These are phyloP conservation scores for Plasmodium yoelii DNA, from an alignment of 169 alveolate species.

Conservation along the genomic window DNA sequence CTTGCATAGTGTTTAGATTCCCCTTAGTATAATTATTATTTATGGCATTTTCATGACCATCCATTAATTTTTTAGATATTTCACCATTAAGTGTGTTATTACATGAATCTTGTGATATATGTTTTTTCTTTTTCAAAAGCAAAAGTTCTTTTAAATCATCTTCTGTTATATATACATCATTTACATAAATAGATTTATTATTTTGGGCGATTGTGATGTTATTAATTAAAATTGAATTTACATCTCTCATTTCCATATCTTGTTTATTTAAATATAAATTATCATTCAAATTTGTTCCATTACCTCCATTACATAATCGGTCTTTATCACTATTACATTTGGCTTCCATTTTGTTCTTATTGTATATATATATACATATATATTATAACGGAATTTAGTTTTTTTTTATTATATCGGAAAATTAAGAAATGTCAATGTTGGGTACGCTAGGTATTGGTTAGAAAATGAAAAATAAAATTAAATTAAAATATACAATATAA, in stretches of 20 bases:
- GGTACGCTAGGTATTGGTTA: no score
- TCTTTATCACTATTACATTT: neutral
- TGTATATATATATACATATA: no score
- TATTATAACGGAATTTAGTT: no score
- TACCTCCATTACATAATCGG: neutral
- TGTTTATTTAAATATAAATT: neutral
- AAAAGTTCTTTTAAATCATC: slow-evolving; percentile 27
- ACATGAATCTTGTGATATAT: neutral
- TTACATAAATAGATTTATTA: slow-evolving; percentile 19
- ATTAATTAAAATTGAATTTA: slow-evolving; percentile 23
- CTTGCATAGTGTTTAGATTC: neutral
- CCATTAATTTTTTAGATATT: neutral
- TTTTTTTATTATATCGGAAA: no score
- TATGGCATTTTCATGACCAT: neutral
- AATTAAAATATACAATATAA: no score
- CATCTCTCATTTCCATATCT: neutral
- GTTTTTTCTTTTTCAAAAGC: slow-evolving; percentile 16
- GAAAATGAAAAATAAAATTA: no score
- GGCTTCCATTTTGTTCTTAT: no score
- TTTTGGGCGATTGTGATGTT: slow-evolving; percentile 31
- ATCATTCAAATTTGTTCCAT: neutral
- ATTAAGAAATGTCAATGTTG: no score
- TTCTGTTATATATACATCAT: slow-evolving; percentile 52
- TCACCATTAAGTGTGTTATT: neutral
- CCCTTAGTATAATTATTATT: neutral